Evolutionary conservation across 345 rosid genomes (phyloP), one percentile per base, ranked within the genome.

Genomic region (Citrus trifoliata): DNA sequence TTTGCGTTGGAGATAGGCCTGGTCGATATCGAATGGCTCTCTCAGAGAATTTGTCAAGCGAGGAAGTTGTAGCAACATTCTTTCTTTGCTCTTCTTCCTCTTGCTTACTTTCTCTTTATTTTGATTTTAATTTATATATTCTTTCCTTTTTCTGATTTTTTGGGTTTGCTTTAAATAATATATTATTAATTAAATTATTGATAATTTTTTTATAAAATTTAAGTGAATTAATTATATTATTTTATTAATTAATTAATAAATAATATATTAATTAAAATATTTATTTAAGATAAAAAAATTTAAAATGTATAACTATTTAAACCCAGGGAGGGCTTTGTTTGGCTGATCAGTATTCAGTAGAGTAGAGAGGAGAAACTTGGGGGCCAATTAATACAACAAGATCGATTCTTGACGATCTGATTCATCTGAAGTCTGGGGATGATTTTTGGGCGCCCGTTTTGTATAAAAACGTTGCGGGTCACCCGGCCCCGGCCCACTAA

Each of bases 1-100:
- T 85, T 91, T 91, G 62, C 99, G 97, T 67, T 87, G 90, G 70
- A 95, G 98, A 83, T 92, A 95, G 7, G 98, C 98, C 74, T 89
- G 89, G 58, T 93, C 98, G 84, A 88, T 67, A 46, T 95, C 99
- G 84, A 90, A 92, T 0, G 98, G 99, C 3, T 88, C 94, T 84
- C 99, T 84, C 13, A 92, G 90, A 76, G 98, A 91, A 82, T 82
- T 90, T 7, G 98, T 88, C 84, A 95, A 78, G 77, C 98, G 98
- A 83, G 98, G 98, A 40, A 91, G 89, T 76, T 95, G 95, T 55
- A 84, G 73, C 77, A 91, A 66, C 98, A 95, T 95, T 62, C 6
- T 60, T 21, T 33, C 35, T 53, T 48, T 61, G 53, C 25, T 61
- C 32, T 19, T 55, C 14, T 35, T 21, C 27, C 30, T 10, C 19